Conservation (phyloP, 345 rosid genomes). For the Euphorbia lathyris region DNA sequence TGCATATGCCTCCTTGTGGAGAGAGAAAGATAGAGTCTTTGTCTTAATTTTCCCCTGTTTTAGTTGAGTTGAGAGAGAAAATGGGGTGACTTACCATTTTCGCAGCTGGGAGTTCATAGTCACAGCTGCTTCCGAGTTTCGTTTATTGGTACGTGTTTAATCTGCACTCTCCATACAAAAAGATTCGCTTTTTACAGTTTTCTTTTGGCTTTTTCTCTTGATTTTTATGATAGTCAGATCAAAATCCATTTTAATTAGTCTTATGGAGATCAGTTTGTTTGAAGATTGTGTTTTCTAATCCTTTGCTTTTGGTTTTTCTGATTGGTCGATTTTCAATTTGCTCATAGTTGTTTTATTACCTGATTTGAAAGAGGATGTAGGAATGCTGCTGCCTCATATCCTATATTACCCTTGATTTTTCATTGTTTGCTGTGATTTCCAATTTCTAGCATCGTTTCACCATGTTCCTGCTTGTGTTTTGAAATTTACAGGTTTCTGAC, state of each 20-base stretch:
- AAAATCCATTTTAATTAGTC: background rate
- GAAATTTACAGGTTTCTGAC: conserved; percentile 15
- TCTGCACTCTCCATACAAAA: conserved; percentile 6
- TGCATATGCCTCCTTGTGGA: conserved; percentile 31
- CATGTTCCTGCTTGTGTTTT: conserved; percentile 1
- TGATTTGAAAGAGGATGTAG: too few species aligned
- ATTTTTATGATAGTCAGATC: conserved; percentile 11
- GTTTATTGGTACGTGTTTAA: conserved; percentile 28
- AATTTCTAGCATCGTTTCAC: background rate
- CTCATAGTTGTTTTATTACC: background rate
- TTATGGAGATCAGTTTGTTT: background rate
- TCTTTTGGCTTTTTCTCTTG: conserved; percentile 13
- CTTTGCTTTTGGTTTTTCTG: background rate
- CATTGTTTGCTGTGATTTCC: background rate
- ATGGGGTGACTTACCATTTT: conserved; percentile 45
- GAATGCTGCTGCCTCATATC: background rate
- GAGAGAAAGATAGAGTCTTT: conserved; percentile 16
- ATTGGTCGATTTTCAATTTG: background rate
- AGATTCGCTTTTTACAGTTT: conserved; percentile 17
- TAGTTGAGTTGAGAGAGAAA: conserved; percentile 27
- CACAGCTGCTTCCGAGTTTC: conserved; percentile 40
- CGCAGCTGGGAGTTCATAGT: conserved; percentile 44
- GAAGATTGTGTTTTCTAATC: conserved; percentile 1
- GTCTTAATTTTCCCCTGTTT: conserved; percentile 8
- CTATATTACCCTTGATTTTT: too few species aligned